Conservation (phyloP, 768 basidiomycete genomes). For the Psilocybe cubensis region DNA sequence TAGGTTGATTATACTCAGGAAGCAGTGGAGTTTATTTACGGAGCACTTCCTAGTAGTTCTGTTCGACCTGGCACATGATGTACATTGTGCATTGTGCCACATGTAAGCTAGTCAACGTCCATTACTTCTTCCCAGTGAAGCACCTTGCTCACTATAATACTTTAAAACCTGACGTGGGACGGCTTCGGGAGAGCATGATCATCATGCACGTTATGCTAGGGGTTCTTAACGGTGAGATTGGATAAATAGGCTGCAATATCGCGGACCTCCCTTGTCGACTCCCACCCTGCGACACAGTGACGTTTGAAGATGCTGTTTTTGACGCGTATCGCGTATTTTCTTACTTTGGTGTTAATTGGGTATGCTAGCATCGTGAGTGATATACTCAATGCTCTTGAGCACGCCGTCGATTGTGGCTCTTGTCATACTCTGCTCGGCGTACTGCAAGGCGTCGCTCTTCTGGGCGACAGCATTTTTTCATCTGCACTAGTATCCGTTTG, state of each 20-base stretch:
- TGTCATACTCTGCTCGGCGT: constrained; percentile 56
- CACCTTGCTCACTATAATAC: not conserved
- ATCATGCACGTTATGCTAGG: not conserved
- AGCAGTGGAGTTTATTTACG: not conserved
- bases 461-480: constrained; percentile 53
- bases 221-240: not conserved
- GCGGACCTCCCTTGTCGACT: not conserved
- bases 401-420: constrained; percentile 50
- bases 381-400: constrained; percentile 45
- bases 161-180: not conserved
- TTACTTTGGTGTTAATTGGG: constrained; percentile 18
- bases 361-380: constrained; percentile 39
- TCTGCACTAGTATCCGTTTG: constrained; percentile 47
- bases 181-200: not conserved
- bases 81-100: not conserved
- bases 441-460: constrained; percentile 45
- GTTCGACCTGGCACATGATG: not conserved
- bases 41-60: not conserved
- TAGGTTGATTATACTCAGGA: not conserved
- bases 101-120: not conserved
- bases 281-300: not conserved
- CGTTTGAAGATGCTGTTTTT: constrained; percentile 12
- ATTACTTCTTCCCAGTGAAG: not conserved
- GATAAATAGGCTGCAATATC: not conserved
- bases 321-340: constrained; percentile 13